Percentiles rank a stretch among this genome's conserved stretches.
Conservation (phyloP, 202 grass and related monocot species). For the Elaeis oleifera region DNA sequence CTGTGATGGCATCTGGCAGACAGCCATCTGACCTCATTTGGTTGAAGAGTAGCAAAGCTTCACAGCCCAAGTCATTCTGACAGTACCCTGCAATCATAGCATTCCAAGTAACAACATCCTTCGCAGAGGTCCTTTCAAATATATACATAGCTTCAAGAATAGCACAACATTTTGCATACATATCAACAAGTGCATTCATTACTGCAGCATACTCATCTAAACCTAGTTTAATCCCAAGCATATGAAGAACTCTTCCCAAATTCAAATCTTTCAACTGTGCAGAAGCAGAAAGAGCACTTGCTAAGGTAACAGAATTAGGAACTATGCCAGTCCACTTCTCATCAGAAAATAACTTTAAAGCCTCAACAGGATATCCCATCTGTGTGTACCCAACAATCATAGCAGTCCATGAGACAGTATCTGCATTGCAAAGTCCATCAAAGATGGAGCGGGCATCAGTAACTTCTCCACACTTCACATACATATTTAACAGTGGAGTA, state of each 20-base stretch:
- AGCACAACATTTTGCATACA: slow-evolving; percentile 51
- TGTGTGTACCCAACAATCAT: slow-evolving; percentile 66
- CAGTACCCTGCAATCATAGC: slow-evolving; percentile 46
- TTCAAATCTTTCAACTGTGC: slow-evolving; percentile 31
- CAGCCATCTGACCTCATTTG: slow-evolving; percentile 33
- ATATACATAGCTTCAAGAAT: slow-evolving; percentile 30
- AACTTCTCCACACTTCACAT: slow-evolving; percentile 44
- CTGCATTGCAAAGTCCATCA: slow-evolving; percentile 27
- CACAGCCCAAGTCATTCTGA: slow-evolving; percentile 39
- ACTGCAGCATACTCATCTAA: slow-evolving; percentile 22
- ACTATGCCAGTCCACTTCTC: slow-evolving; percentile 22
- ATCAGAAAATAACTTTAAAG: slow-evolving; percentile 37
- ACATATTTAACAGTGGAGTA: slow-evolving; percentile 51
- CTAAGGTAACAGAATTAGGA: slow-evolving; percentile 45
- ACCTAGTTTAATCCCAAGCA: slow-evolving; percentile 32
- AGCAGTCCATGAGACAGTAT: slow-evolving; percentile 51
- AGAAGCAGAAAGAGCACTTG: slow-evolving; percentile 45
- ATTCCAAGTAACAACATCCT: slow-evolving; percentile 61
- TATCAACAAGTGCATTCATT: slow-evolving; percentile 45
- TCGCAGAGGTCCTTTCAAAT: slow-evolving; percentile 36
- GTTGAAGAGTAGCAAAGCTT: slow-evolving; percentile 46
- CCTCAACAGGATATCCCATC: slow-evolving; percentile 37
- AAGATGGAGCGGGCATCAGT: slow-evolving; percentile 37
- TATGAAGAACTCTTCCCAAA: slow-evolving; percentile 48
- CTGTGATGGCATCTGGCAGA: slow-evolving; percentile 48